Base-by-base conservation (phyloP, 495 filamentous ascomycete species). In the Rostrohypoxylon terebratum region DNA sequence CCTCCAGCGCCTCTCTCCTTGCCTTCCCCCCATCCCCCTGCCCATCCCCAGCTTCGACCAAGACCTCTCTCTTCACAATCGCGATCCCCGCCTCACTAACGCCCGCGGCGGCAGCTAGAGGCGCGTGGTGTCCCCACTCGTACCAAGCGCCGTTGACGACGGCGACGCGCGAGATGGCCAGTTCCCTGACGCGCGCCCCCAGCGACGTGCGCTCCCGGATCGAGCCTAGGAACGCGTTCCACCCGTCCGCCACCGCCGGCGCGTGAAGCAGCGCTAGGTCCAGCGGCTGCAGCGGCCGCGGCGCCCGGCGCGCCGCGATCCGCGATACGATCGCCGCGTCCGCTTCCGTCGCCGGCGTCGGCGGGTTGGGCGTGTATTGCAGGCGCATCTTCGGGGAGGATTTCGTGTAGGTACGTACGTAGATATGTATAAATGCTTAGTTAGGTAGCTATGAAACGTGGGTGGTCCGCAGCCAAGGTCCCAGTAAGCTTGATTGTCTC, bases 101-200 rank as follows among this genome's bases (percentile, higher is more conserved):
- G 2, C 90, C 85, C 0, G 77, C 83, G 72, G 68, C 4, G 86
- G 81, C 6, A 96, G 77, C 1, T n/a, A n/a, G n/a, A n/a, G 92
- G 93, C 38, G 87, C 85, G 75, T 96, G 93, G 53, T 92, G 88
- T 36, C 80, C 87, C 93, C 92, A 96, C 78, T 96, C 92, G 77
- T 92, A 94, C 81, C 87, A 88, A 0, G 93, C 93, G 1, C 84
- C 75, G 67, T 94, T 94, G 57, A 91, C 81, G 4, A 90, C 87
- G 2, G 93, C 92, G 1, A 94, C 90, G 33, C 92, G 86, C 70
- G 87, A 91, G 61, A 96, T 93, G 60, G 90, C 88, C 4, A 93
- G 75, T 79, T 96, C 93, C 18, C 90, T 86, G 38, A 91, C 75
- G 48, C 89, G 84, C 4, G 85, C 85, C 0, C 86, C 75, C 1